Evolutionary conservation across 108 stramenopile species (phyloP), one percentile per base, ranked within the genome.

Genomic region (Fistulifera solaris): DNA sequence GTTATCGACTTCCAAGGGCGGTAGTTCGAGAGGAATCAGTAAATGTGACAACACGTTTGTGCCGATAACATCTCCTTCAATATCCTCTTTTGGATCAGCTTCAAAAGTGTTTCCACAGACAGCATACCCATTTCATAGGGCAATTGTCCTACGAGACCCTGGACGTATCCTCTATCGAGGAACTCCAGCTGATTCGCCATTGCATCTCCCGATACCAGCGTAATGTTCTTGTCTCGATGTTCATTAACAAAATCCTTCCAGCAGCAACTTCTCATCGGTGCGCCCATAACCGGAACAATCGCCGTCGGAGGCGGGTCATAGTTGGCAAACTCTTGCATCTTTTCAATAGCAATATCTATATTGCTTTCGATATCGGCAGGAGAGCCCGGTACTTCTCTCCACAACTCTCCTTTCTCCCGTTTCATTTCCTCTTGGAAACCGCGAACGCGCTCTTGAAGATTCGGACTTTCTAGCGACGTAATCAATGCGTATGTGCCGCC

Each of bases 121-220:
- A 15, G 26, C 2, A 23, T 1, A 1, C 70, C 65, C 65, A 66
- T 62, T 21, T 66, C 41, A 44, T 51, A 71, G 8, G 70, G 70
- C 39, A 66, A 23, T 28, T 71, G 70, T 26, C 70, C 70, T 14
- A 71, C 70, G n/a, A 71, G 46, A 24, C 61, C 70, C 22, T 66
- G 43, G 25, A 27, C 69, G 31, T 65, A 70, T 13, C 59, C 57
- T 17, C 48, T 24, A n/a, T 58, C 18, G 41, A 70, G 26, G 15
- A 60, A 41, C 15, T 24, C 58, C 24, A 70, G n/a, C 53, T 70
- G 69, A n/a, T 19, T 12, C 24, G 40, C 14, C 8, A 31, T 14
- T 1, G 48, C 50, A 48, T 70, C 69, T 3, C 38, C 63, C 21
- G 7, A 13, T 27, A 61, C 31, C 13, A 38, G 17, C 2, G 46